A percentile compares a stretch with the other conserved stretches of the same genome.
Conservation (phyloP, 768 basidiomycete genomes). For the Naganishia friedmannii region DNA sequence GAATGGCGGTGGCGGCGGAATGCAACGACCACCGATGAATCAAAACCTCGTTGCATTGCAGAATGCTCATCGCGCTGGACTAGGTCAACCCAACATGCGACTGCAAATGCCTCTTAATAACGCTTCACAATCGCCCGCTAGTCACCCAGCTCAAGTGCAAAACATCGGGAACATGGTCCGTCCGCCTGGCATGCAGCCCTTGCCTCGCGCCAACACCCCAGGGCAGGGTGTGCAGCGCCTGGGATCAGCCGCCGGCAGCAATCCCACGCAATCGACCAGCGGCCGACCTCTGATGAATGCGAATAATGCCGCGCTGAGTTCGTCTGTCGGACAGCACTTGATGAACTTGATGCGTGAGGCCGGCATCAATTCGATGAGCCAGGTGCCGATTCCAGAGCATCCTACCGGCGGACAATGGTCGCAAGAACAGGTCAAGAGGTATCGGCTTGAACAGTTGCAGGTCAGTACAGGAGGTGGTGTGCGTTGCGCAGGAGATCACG, state of each 20-base stretch:
- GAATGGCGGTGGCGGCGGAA: not conserved
- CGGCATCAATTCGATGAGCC: constrained; percentile 15
- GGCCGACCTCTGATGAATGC: not conserved
- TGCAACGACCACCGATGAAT: constrained; percentile 5
- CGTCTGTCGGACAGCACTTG: constrained; percentile 5
- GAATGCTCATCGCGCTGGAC: constrained; percentile 3
- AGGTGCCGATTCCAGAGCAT: constrained; percentile 14
- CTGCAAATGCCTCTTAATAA: constrained; percentile 16
- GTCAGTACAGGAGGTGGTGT: no score
- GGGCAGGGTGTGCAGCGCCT: not conserved
- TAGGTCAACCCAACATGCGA: constrained; percentile 1
- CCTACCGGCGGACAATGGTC: constrained; percentile 18
- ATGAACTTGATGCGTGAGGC: constrained; percentile 19
- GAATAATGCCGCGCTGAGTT: constrained; percentile 9
- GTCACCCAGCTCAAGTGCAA: not conserved
- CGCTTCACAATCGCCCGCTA: constrained; percentile 20
- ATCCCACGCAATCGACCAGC: not conserved
- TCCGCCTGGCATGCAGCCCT: constrained; percentile 6
- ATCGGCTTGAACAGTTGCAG: constrained; percentile 11
- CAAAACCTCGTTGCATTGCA: not conserved
- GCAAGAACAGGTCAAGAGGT: constrained; percentile 3
- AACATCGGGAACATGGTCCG: constrained; percentile 6
- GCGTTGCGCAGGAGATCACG: no score
- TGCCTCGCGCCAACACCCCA: constrained; percentile 2
- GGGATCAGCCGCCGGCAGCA: not conserved